Conservation (phyloP, 148 eudicot genomes). For the Nyssa sinensis region DNA sequence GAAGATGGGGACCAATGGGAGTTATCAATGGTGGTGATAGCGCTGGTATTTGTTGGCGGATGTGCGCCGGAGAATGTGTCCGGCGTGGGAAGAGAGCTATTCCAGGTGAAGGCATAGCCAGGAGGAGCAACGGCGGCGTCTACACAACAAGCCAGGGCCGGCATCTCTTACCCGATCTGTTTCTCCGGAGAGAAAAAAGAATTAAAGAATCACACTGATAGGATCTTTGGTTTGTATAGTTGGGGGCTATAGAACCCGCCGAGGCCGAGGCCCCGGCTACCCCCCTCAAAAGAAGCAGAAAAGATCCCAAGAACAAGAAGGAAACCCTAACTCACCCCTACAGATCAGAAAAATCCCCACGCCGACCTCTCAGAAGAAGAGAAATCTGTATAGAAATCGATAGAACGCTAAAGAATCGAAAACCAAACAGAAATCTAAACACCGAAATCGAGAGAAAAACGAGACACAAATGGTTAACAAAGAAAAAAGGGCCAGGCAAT, state of each 20-base stretch:
- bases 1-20: constrained; percentile 54
- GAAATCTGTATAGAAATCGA: neutral
- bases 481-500: neutral
- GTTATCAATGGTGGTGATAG: constrained; percentile 2
- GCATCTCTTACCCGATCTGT: constrained; percentile 76
- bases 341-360: constrained; percentile 51
- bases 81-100: constrained; percentile 61
- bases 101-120: constrained; percentile 29
- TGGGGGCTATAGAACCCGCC: constrained; percentile 99
- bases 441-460: constrained; percentile 8
- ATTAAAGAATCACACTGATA: constrained; percentile 1
- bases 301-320: constrained; percentile 23
- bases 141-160: constrained; percentile 55
- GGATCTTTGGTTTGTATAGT: constrained; percentile 25
- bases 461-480: neutral
- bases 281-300: constrained; percentile 95
- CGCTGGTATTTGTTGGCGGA: constrained; percentile 29
- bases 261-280: constrained; percentile 99
- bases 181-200: constrained; percentile 29
- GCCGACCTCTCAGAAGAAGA: constrained; percentile 64
- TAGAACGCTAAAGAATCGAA: neutral
- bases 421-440: constrained; percentile 25
- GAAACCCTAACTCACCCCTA: constrained; percentile 19
- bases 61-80: constrained; percentile 39
- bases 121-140: constrained; percentile 49